Base-by-base conservation (phyloP, 1,284 basidiomycete genomes). In the Boletus albobrunnescens region DNA sequence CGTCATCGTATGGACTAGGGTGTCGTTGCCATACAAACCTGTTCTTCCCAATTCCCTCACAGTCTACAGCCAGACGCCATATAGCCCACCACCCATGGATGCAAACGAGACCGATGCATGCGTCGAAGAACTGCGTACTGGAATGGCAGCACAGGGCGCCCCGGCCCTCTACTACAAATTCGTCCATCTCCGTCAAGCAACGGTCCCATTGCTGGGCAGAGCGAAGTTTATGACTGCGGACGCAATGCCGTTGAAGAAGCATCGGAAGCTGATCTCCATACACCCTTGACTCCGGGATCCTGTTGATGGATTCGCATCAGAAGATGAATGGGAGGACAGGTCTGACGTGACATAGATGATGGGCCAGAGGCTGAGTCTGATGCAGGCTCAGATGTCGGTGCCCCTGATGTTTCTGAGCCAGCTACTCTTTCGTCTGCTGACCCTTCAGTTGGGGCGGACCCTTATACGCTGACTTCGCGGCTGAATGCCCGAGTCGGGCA, bases 401-500 rank as follows among this genome's bases (percentile, higher is more conserved):
- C 9, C 9, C 2, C 14, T 1, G 39, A 31, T 12, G 8, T 8
- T 16, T n/a, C 19, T 6, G 17, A 4, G 12, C 27, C 30, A 1
- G n/a, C 30, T 31, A 16, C n/a, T 20, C 32, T 17, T 9, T 13
- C 19, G 4, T 20, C 11, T 9, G 20, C 20, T n/a, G n/a, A n/a
- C 17, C 20, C 20, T 14, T 23, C 13, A 22, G 12, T 12, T 8
- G 17, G 17, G 13, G 11, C 26, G 24, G 24, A 38, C 12, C 37
- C 41, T 28, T 39, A 36, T 27, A 47, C 49, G 3, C 49, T 22
- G n/a, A 49, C 49, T 1, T 31, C 55, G 14, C 37, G 31, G 28
- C 36, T 55, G n/a, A 14, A 56, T 17, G 44, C 30, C 22, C 41
- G 41, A 31, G 49, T 54, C 17, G 49, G 44, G 19, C 53, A 40